Evolutionary conservation across 23 red algal genomes (phyloP), one percentile per base, ranked within the genome.

Genomic region (Pyropia haitanensis): DNA sequence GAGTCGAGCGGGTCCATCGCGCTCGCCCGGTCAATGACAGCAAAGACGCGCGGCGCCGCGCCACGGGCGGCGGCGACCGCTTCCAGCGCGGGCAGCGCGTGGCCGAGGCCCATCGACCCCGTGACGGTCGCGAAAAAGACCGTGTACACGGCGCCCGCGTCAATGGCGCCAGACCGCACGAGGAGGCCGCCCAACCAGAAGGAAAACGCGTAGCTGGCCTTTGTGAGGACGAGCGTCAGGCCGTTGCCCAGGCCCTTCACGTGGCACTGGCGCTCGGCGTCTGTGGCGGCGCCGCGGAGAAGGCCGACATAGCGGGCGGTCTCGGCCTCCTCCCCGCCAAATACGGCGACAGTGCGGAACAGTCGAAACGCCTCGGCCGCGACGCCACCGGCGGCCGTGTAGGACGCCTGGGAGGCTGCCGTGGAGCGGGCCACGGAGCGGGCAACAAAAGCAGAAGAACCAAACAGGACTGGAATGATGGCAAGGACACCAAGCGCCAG

Each of bases 111-210:
- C 59, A 98, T 77, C 28, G 68, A 88, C 13, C 85, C 94, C 50
- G 91, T 89, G 18, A 98, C 63, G 7, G 82, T 79, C 1, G 84
- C 77, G 56, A 98, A 98, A 61, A 98, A 98, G 39, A 75, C 83
- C 24, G 72, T 82, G 18, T 91, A 70, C 71, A 96, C 67, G 67
- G 85, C 83, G 24, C 75, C 74, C 18, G 66, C 63, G 23, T 67
- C 58, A 26, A 89, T 68, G 2, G 61, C 71, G 58, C 82, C 81
- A 12, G 56, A 63, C 1, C 69, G 67, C 24, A 96, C 79, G 18
- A 86, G 81, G 39, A 61, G 34, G 6, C 78, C 86, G 50, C 92
- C 92, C 72, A 70, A 96, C 54, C 71, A 68, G 58, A 96, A 84
- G 1, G 92, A 76, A 23, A 96, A 66, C 28, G 85, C 92, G 70